Percentiles rank a stretch among this genome's conserved stretches.
Conservation (phyloP, 345 rosid species). For the Dimocarpus longan region DNA sequence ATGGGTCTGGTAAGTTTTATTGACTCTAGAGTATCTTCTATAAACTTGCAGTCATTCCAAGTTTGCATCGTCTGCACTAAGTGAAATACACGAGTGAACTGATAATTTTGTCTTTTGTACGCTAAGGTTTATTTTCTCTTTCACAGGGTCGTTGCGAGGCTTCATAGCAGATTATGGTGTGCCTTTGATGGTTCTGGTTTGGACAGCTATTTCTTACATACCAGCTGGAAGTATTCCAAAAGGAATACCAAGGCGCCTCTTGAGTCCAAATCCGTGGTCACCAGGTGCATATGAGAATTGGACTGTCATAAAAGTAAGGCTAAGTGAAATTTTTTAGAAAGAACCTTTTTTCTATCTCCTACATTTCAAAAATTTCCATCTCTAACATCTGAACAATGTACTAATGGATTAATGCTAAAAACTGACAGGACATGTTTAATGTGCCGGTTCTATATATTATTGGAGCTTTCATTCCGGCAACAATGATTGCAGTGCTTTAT, state of each 20-base stretch:
- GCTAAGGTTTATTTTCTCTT: background rate
- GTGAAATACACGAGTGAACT: background rate
- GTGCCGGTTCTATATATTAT: constrained; percentile 81
- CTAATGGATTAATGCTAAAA: constrained; percentile 17
- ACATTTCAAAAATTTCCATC: constrained; percentile 1
- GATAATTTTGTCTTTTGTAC: too few species aligned
- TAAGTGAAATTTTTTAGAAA: constrained; percentile 12
- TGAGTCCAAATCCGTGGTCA: constrained; percentile 98
- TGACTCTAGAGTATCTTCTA: background rate
- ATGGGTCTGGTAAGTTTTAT: constrained; percentile 70
- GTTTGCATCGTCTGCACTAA: background rate
- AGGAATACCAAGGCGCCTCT: constrained; percentile 92
- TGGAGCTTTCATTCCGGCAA: constrained; percentile 90
- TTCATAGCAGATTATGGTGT: constrained; percentile 91
- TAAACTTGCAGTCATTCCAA: constrained; percentile 11
- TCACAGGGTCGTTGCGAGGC: constrained; percentile 74
- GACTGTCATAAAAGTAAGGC: constrained; percentile 74
- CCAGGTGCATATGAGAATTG: constrained; percentile 86
- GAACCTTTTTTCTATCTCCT: background rate
- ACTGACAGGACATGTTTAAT: constrained; percentile 74
- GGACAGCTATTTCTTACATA: constrained; percentile 82
- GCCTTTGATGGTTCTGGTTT: constrained; percentile 85
- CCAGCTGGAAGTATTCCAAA: constrained; percentile 70
- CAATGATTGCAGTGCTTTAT: constrained; percentile 92
- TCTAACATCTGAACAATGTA: background rate